Percentiles rank a stretch among this genome's conserved stretches.
Evolutionary conservation across 2,329 filamentous ascomycete species (phyloP).

Genomic region (Amauroascus verrucosus): DNA sequence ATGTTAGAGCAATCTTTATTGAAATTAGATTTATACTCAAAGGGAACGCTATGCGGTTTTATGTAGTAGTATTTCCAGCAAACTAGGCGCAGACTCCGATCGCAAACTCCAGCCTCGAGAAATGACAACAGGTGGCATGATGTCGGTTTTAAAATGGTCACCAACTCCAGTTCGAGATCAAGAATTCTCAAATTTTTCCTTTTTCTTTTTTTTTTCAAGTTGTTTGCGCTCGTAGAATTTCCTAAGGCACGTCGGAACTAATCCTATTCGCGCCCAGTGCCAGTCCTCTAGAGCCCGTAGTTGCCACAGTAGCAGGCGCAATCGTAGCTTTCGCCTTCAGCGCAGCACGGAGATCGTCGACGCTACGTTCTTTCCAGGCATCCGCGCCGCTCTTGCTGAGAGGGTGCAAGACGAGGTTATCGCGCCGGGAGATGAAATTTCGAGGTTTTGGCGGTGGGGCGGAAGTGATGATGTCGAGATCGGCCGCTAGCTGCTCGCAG

Average conservation of each 20-base stretch:
- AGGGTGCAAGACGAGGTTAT: conserved; percentile 50
- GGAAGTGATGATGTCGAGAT: conserved; percentile 63
- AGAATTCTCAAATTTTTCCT: background rate
- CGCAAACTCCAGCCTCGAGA: conserved; percentile 7
- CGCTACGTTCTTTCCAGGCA: conserved; percentile 41
- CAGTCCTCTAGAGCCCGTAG: conserved; percentile 9
- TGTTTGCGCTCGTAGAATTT: no score
- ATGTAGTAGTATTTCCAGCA: background rate
- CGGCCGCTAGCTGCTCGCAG: conserved; percentile 62
- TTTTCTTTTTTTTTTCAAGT: background rate
- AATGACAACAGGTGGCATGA: no score
- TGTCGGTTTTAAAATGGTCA: background rate
- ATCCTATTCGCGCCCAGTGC: conserved; percentile 9
- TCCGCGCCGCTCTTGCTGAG: conserved; percentile 41
- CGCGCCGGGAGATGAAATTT: conserved; percentile 42
- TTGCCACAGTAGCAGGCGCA: conserved; percentile 8
- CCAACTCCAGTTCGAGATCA: background rate
- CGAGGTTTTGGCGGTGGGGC: conserved; percentile 42
- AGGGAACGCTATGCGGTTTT: conserved; percentile 2
- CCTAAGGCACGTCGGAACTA: background rate
- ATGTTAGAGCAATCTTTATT: no score
- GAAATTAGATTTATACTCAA: conserved; percentile 7
- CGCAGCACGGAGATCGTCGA: conserved; percentile 39
- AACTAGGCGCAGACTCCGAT: background rate
- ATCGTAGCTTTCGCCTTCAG: conserved; percentile 29